Evolutionary conservation across 1,284 basidiomycete species (phyloP), one percentile per base, ranked within the genome.

Genomic region (Rhodotorula sp.): DNA sequence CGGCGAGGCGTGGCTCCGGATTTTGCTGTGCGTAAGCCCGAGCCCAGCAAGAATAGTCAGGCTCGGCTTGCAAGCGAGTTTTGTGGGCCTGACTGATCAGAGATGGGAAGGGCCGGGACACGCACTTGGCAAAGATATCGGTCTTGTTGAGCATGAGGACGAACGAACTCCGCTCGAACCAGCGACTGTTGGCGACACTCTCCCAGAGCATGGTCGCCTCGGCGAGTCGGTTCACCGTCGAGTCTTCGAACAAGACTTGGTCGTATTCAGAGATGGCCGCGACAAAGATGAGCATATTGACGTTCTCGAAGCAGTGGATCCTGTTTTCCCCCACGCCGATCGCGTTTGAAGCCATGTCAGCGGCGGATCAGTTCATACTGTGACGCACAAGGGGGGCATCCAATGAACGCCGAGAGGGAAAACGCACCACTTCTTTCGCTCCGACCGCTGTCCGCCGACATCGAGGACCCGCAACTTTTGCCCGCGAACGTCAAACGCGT

Each of bases 81-180:
- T 28, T 2, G 28, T 2, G 28, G 28, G 28, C 28, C 28, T 28
- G 28, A 28, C 28, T 28, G 28, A 28, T 28, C 28, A 28, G 28
- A 3, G 28, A 28, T 3, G 28, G 3, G 28, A n/a, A 26, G 0
- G 14, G 8, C 23, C 28, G 34, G 15, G 38, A 10, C 15, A 60
- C 57, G 31, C n/a, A 66, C 58, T 45, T n/a, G 66, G 97, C 81
- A 84, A 95, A 95, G 23, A 97, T 81, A 76, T 98, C 95, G 70
- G 97, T 91, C 43, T 76, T 75, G 64, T 71, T 76, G 23, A 77
- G 70, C 68, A 72, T 62, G 14, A 74, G 64, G 2, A 73, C 66
- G 28, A 71, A 74, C 3, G 66, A 61, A 14, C 47, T 61, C 59
- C 59, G 60, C 6, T 60, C 45, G 38, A 73, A 69, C 72, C 72